Evolutionary conservation across 2,329 filamentous ascomycete genomes (phyloP).

Genomic region (Paracorniculantispora psalliotae): DNA sequence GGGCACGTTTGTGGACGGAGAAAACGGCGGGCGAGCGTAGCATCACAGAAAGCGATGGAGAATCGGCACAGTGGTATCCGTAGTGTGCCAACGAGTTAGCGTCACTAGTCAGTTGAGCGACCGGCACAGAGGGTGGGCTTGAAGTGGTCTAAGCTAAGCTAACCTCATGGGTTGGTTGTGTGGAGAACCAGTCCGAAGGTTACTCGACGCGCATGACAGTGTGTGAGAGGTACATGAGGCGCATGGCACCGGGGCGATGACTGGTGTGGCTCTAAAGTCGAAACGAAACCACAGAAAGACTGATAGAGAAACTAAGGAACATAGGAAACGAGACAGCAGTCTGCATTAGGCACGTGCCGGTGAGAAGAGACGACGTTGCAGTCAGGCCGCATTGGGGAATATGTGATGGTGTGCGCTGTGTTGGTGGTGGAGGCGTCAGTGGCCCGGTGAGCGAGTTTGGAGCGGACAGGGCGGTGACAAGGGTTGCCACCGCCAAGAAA

Average conservation of each 20-base stretch:
- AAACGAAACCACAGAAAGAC: background rate
- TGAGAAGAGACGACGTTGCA: background rate
- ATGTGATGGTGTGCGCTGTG: constrained; percentile 3
- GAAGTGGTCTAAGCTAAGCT: background rate
- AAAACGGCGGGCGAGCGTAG: background rate
- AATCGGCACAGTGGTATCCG: background rate
- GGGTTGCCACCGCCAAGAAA: background rate
- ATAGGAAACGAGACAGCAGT: background rate
- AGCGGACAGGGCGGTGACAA: background rate
- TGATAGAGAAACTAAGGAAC: background rate
- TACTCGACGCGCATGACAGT: background rate
- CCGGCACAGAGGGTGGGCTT: too few relatives aligned
- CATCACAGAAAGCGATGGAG: background rate
- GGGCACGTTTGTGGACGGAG: background rate
- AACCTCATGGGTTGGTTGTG: background rate
- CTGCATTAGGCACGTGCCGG: constrained; percentile 2
- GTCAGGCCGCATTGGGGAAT: background rate
- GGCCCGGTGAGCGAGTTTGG: constrained; percentile 7
- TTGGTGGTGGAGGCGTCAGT: background rate
- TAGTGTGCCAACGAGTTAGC: background rate
- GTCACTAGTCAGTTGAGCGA: too few relatives aligned
- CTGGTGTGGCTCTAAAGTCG: background rate
- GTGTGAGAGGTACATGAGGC: constrained; percentile 1
- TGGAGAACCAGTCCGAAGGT: background rate
- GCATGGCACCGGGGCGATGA: constrained; percentile 1